phyloP scores from a whole-genome alignment of 495 filamentous ascomycete genomes.

The Chaetomium tenue region DNA sequence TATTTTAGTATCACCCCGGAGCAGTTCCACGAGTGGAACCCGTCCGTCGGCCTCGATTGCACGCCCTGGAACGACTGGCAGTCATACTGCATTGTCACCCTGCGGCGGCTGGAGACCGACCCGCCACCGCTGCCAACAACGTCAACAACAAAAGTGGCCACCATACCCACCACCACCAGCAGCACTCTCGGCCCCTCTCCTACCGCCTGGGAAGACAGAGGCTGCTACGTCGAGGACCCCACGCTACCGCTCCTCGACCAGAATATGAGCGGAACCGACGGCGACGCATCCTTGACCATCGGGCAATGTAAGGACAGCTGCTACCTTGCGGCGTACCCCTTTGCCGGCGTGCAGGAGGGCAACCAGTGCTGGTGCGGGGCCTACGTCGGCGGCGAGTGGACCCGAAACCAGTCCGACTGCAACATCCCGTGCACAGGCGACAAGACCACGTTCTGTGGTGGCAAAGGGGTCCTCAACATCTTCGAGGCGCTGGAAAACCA shows the following conservation, averaged over 20 bases:
- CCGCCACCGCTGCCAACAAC: not conserved
- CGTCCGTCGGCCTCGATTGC: slow-evolving; percentile 8
- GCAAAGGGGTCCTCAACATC: not conserved
- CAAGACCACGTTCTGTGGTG: slow-evolving; percentile 2
- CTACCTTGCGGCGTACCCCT: not conserved
- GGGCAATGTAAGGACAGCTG: slow-evolving; percentile 2
- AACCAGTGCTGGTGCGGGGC: slow-evolving; percentile 13
- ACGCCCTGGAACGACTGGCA: not conserved
- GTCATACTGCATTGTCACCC: slow-evolving; percentile 11
- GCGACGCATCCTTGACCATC: slow-evolving; percentile 1
- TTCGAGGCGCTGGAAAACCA: no score
- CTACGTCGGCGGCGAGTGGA: slow-evolving; percentile 5
- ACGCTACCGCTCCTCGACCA: slow-evolving; percentile 1
- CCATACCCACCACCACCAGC: not conserved
- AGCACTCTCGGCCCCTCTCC: not conserved
- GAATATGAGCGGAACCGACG: not conserved
- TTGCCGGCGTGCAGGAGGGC: slow-evolving; percentile 6
- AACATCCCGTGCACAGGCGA: slow-evolving; percentile 5
- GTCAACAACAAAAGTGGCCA: not conserved
- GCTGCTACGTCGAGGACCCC: slow-evolving; percentile 10
- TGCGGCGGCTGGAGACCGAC: not conserved
- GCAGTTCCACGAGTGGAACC: slow-evolving; percentile 8
- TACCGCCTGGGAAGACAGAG: slow-evolving; percentile 1
- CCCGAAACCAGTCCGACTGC: slow-evolving; percentile 1
- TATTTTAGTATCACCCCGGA: slow-evolving; percentile 5